Conservation (phyloP, 768 basidiomycete genomes). For the Suillus brevipes region DNA sequence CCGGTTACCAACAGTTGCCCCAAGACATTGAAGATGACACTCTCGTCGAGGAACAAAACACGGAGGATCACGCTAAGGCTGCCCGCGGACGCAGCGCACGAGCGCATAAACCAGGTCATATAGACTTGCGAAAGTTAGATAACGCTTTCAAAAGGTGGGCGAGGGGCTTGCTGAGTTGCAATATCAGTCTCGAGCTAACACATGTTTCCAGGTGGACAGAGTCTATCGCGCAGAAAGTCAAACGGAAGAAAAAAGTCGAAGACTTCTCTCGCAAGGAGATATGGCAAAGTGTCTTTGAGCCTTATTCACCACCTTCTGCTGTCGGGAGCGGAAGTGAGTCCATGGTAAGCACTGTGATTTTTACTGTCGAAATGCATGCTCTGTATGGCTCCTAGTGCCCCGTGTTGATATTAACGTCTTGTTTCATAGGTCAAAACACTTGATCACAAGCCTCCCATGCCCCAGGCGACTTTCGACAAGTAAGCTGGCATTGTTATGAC, state of each 20-base stretch:
- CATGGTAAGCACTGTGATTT: conserved; percentile 18
- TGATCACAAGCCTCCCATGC: conserved; percentile 78
- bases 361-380: background rate
- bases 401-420: conserved; percentile 8
- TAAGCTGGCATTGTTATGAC: conserved; percentile 36
- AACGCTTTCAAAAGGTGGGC: conserved; percentile 77
- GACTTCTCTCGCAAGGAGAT: conserved; percentile 70
- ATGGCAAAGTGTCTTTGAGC: conserved; percentile 80
- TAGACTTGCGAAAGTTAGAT: conserved; percentile 80
- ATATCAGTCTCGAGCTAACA: conserved; percentile 2
- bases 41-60: conserved; percentile 32
- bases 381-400: background rate
- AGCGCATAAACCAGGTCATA: conserved; percentile 54
- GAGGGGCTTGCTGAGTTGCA: background rate
- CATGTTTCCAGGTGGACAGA: conserved; percentile 68
- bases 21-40: conserved; percentile 41
- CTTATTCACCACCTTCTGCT: conserved; percentile 42
- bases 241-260: conserved; percentile 71
- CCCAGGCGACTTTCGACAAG: conserved; percentile 69
- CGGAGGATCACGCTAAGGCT: conserved; percentile 20
- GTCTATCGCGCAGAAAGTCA: conserved; percentile 83
- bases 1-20: conserved; percentile 49
- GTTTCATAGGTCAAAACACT: conserved; percentile 66
- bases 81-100: conserved; percentile 30
- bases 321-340: conserved; percentile 26